Conservation (phyloP, 2,329 filamentous ascomycete species). For the Paecilomyces fulvus region DNA sequence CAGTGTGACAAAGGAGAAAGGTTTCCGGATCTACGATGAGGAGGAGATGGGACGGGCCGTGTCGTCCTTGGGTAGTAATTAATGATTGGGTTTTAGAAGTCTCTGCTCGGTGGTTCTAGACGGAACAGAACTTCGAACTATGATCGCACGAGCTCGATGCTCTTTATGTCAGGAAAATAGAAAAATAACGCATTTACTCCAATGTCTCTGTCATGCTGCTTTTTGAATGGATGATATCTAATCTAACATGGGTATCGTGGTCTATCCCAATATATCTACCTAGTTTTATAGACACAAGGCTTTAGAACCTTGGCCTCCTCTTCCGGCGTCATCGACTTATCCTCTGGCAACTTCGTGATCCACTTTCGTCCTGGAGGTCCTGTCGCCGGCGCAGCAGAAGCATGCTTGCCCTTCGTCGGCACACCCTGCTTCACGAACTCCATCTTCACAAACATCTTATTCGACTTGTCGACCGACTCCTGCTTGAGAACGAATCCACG, state of each 20-base stretch:
- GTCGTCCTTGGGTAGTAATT: slow-evolving; percentile 51
- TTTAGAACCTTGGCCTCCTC: slow-evolving; percentile 69
- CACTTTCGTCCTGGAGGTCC: slow-evolving; percentile 31
- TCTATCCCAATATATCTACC: slow-evolving; percentile 39
- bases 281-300: slow-evolving; percentile 91
- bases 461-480: slow-evolving; percentile 67
- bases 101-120: background rate
- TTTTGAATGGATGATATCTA: background rate
- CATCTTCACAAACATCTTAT: slow-evolving; percentile 99
- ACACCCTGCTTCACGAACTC: slow-evolving; percentile 78
- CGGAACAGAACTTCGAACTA: background rate
- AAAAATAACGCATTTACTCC: background rate
- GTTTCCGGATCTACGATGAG: slow-evolving; percentile 97
- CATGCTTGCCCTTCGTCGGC: slow-evolving; percentile 67
- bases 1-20: slow-evolving; percentile 94
- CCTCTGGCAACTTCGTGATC: slow-evolving; percentile 49
- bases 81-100: slow-evolving; percentile 18
- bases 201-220: background rate
- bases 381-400: slow-evolving; percentile 24
- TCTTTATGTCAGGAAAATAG: background rate
- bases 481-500: slow-evolving; percentile 78
- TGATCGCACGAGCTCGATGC: background rate
- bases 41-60: slow-evolving; percentile 95
- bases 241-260: background rate
- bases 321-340: slow-evolving; percentile 48